These are phyloP conservation scores for Fonsecaea pedrosoi DNA, from an alignment of 2,329 filamentous ascomycete species.

Conservation along the genomic window DNA sequence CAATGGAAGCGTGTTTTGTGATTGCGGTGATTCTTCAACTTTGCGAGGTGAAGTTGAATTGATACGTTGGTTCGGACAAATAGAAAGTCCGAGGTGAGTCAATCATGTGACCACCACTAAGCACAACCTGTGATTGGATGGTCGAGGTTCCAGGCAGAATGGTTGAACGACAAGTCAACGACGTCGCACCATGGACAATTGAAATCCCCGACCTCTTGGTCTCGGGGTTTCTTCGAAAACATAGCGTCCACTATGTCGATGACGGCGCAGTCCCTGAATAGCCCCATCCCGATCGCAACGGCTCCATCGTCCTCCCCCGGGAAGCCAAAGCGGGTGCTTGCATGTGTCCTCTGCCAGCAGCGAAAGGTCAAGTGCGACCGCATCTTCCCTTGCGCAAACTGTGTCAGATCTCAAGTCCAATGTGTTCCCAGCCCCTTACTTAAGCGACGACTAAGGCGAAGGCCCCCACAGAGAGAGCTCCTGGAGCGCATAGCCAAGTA, in stretches of 20 bases:
- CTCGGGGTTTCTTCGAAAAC: neutral
- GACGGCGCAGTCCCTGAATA: neutral
- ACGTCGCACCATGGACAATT: neutral
- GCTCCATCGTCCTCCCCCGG: neutral
- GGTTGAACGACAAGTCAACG: neutral
- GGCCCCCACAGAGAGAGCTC: constrained; percentile 73
- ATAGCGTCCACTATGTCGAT: neutral
- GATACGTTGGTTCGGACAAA: neutral
- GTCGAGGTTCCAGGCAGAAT: neutral
- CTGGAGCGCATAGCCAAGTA: constrained; percentile 73
- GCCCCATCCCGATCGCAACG: neutral
- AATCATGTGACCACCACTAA: neutral
- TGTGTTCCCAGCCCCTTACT: constrained; percentile 56
- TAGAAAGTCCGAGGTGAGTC: neutral
- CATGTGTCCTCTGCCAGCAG: constrained; percentile 63
- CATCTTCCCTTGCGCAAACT: constrained; percentile 14
- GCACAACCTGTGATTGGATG: neutral
- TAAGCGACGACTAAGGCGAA: constrained; percentile 64
- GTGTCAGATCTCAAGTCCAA: constrained; percentile 61
- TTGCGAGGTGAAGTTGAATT: neutral
- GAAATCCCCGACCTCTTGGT: neutral
- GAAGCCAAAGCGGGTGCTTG: constrained; percentile 52
- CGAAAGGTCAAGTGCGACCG: constrained; percentile 20
- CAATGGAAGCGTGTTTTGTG: no score
- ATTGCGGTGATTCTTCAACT: no score